Evolutionary conservation across 257 asterid species (phyloP).

Genomic region (Solanum peruvianum): DNA sequence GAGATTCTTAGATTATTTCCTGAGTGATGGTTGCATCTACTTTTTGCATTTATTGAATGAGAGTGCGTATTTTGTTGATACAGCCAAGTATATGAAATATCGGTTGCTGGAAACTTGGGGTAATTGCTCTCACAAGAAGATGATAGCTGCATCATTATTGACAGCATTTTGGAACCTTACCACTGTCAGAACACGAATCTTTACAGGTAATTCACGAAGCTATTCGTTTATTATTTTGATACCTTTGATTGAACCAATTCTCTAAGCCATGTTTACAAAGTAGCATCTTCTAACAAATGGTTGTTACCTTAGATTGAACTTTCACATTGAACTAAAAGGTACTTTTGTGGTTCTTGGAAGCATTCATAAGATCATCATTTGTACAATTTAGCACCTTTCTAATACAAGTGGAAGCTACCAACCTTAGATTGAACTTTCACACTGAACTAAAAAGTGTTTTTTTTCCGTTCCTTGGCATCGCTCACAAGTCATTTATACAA

Average conservation of each 20-base stretch:
- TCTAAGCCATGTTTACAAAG: background rate
- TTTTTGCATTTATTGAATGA: background rate
- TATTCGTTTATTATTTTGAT: background rate
- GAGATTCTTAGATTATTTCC: background rate
- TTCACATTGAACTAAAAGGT: background rate
- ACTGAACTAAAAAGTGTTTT: background rate
- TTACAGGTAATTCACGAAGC: conserved; percentile 45
- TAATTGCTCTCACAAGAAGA: conserved; percentile 68
- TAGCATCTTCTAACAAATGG: background rate
- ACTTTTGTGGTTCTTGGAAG: conserved; percentile 25
- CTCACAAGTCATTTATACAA: background rate
- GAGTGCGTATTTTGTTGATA: background rate
- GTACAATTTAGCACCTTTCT: background rate
- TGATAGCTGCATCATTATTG: conserved; percentile 54
- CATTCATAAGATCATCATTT: conserved; percentile 23
- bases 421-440: background rate
- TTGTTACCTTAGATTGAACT: background rate
- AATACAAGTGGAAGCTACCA: background rate
- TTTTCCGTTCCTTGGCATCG: background rate
- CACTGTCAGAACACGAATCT: conserved; percentile 54
- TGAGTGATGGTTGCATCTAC: background rate
- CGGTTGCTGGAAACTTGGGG: conserved; percentile 56
- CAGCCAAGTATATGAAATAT: conserved; percentile 35
- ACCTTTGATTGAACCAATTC: background rate
- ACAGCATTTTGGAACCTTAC: conserved; percentile 90